Base-by-base conservation (phyloP, 1,284 basidiomycete species). In the Fomitiporia mediterranea region DNA sequence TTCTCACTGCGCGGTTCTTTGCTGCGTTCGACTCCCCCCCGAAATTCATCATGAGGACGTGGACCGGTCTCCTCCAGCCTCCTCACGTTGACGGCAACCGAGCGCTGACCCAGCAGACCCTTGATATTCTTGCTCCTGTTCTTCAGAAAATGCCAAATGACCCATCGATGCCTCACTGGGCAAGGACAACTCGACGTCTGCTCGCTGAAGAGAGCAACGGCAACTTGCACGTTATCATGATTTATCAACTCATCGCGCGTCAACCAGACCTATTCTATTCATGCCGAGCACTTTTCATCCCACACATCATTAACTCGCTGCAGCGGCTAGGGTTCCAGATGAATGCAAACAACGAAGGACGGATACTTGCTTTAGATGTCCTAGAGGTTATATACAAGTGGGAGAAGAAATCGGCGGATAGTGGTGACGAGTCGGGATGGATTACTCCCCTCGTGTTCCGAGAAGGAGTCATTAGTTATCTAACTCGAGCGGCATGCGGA, bases 11-110 rank as follows among this genome's bases (percentile, higher is more conserved):
- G n/a, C 84, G 90, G 48, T 98, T 99, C 78, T 94, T 98, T 67
- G 87, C 89, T 35, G 86, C 84, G 1, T 97, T 92, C 69, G 92
- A 93, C 46, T 91, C 89, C 3, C 96, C 97, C 0, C 80, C 85
- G 62, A 98, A 98, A 72, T 97, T 99, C 69, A 86, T 98, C 47
- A 76, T 95, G 43, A 83, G 91, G n/a, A 91, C 96, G 27, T 98
- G 95, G 91, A 86, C 86, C 15, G 94, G 92, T 8, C 76, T 99
- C n/a, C 78, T 99, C 58, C 89, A 91, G 34, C 83, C 88, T 49
- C 84, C 87, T 62, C 79, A 93, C 69, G 74, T 87, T 65, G 84
- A 94, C 65, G 93, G 94, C 53, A 89, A 75, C 25, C 70, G 92
- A 60, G 72, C 82, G 1, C 77, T 93, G 32, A 87, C 94, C 60